phyloP scores from a whole-genome alignment of 2,329 filamentous ascomycete species.

The Tolypocladium pustulatum region DNA sequence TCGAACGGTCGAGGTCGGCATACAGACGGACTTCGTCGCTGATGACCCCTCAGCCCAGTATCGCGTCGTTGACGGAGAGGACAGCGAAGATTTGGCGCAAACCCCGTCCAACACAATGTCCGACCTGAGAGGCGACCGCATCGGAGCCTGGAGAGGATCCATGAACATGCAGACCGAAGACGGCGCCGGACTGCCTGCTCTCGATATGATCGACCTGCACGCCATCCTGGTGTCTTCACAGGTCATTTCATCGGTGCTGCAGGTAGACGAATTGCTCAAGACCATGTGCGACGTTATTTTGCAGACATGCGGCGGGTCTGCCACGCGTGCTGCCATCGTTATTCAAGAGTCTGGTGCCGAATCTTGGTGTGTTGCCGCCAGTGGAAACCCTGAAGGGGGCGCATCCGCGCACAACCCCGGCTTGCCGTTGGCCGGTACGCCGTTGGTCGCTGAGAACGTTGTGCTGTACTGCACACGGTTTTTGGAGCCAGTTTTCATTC shows the following conservation, averaged over 20 bases:
- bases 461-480: conserved; percentile 69
- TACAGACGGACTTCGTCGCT: conserved; percentile 62
- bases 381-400: conserved; percentile 59
- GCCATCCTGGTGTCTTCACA: conserved; percentile 71
- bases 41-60: conserved; percentile 44
- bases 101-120: conserved; percentile 32
- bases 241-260: conserved; percentile 67
- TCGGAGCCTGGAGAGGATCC: conserved; percentile 53
- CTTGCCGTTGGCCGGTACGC: conserved; percentile 53
- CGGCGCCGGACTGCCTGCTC: conserved; percentile 54
- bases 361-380: conserved; percentile 65
- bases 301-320: conserved; percentile 62
- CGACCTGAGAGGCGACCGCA: conserved; percentile 45
- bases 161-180: conserved; percentile 45
- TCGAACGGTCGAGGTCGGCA: conserved; percentile 49
- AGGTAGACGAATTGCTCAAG: conserved; percentile 64
- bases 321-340: conserved; percentile 62
- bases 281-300: conserved; percentile 77
- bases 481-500: conserved; percentile 62
- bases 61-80: conserved; percentile 32
- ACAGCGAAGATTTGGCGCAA: conserved; percentile 29
- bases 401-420: conserved; percentile 57
- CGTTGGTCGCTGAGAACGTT: conserved; percentile 65
- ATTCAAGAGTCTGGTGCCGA: conserved; percentile 55
- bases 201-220: conserved; percentile 76